These are phyloP conservation scores for Zychaea mexicana DNA, from an alignment of 371 early-diverging fungal genomes.

Conservation along the genomic window DNA sequence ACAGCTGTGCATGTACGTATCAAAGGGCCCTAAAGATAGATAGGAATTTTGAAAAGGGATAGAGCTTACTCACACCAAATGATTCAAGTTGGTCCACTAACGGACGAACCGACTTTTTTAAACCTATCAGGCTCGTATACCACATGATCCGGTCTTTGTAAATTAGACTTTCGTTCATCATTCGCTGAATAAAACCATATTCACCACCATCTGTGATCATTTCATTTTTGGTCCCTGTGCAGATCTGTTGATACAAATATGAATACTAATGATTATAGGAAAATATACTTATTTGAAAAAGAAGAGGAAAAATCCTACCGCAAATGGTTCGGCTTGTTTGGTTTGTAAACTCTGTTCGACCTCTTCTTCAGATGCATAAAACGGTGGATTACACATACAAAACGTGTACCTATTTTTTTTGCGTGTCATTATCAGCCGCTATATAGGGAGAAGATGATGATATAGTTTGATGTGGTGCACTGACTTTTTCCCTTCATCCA, in stretches of 20 bases:
- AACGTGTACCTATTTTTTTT: constrained; percentile 48
- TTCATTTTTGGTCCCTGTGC: constrained; percentile 59
- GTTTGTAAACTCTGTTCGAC: constrained; percentile 33
- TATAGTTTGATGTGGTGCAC: not conserved
- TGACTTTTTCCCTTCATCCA: constrained; percentile 10
- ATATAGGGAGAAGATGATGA: not conserved
- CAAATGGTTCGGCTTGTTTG: constrained; percentile 51
- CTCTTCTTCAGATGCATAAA: constrained; percentile 55
- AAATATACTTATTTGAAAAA: not conserved
- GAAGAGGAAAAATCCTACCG: constrained; percentile 29
- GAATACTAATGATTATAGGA: not conserved
- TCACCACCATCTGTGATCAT: constrained; percentile 76
- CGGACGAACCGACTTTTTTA: constrained; percentile 50
- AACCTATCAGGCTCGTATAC: constrained; percentile 70
- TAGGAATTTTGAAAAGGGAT: too few species aligned
- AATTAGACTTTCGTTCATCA: constrained; percentile 59
- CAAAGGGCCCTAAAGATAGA: too few species aligned
- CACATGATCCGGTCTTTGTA: constrained; percentile 47
- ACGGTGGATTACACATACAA: constrained; percentile 80
- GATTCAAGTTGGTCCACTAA: constrained; percentile 36
- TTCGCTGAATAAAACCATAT: constrained; percentile 53
- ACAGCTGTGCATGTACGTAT: too few species aligned
- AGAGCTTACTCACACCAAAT: not conserved
- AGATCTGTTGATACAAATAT: constrained; percentile 31
- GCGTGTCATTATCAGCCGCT: too few species aligned